Conservation (phyloP, 345 rosid species). For the Angophora floribunda region DNA sequence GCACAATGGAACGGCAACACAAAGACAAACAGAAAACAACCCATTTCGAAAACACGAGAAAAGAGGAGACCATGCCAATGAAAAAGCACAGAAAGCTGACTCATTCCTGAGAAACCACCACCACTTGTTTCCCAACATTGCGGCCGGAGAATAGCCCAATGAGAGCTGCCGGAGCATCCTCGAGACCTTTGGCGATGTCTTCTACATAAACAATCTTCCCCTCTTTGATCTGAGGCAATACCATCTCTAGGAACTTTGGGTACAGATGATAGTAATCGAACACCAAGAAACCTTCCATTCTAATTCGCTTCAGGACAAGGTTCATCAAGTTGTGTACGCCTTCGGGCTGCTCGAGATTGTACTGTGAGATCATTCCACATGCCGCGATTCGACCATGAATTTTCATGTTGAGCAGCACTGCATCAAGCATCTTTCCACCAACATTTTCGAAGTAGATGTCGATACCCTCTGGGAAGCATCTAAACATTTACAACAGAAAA, state of each 20-base stretch:
- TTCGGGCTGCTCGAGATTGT: conserved; percentile 4
- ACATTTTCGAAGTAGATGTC: conserved; percentile 23
- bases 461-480: conserved; percentile 15
- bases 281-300: conserved; percentile 8
- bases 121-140: conserved; percentile 22
- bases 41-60: neutral
- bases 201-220: conserved; percentile 17
- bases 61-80: neutral
- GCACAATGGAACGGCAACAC: neutral
- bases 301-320: neutral
- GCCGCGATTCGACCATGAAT: neutral
- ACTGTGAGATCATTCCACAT: conserved; percentile 24
- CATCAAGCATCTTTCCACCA: conserved; percentile 21
- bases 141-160: conserved; percentile 10
- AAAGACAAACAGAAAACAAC: neutral
- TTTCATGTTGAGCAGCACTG: conserved; percentile 20
- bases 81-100: neutral
- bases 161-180: conserved; percentile 9
- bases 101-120: conserved; percentile 16
- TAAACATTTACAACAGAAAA: neutral
- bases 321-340: neutral
- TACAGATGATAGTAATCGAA: conserved; percentile 5
- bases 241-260: conserved; percentile 8
- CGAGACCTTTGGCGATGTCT: conserved; percentile 15
- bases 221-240: conserved; percentile 12